Conservation (phyloP, 2,329 filamentous ascomycete species). For the Rhynchosporium graminicola region DNA sequence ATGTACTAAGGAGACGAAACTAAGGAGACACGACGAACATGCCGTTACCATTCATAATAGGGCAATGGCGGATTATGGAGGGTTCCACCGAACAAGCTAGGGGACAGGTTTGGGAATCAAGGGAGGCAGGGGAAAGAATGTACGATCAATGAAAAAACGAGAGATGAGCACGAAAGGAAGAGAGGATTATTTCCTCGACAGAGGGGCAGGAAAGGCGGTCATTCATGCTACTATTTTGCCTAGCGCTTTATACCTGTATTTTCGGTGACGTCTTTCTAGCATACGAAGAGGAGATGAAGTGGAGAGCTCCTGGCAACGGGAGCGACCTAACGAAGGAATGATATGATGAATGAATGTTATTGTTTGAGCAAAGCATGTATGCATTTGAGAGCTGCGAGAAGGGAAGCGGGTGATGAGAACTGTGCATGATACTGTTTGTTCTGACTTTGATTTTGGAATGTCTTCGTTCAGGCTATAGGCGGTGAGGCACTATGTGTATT, state of each 20-base stretch:
- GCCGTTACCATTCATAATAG: neutral
- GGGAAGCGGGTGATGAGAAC: neutral
- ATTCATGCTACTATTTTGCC: conserved; percentile 4
- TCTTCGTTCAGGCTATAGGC: too few relatives aligned
- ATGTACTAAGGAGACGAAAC: conserved; percentile 31
- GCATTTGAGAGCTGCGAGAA: neutral
- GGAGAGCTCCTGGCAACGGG: neutral
- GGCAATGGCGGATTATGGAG: neutral
- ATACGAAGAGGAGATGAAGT: neutral
- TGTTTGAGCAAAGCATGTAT: conserved; percentile 2
- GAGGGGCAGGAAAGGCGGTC: neutral
- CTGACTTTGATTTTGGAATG: neutral
- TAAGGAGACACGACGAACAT: neutral
- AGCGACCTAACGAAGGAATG: conserved; percentile 15
- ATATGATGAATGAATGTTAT: conserved; percentile 12
- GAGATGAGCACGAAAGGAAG: conserved; percentile 10
- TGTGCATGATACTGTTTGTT: neutral
- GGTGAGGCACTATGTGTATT: too few relatives aligned
- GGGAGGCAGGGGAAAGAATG: neutral
- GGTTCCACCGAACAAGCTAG: neutral
- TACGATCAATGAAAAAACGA: conserved; percentile 11
- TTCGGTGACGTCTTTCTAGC: conserved; percentile 5
- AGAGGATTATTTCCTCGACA: conserved; percentile 5
- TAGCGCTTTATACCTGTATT: neutral
- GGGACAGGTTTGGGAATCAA: too few relatives aligned